These are phyloP conservation scores for Clavispora fructus DNA, from an alignment of 805 yeast genomes.

Conservation along the genomic window DNA sequence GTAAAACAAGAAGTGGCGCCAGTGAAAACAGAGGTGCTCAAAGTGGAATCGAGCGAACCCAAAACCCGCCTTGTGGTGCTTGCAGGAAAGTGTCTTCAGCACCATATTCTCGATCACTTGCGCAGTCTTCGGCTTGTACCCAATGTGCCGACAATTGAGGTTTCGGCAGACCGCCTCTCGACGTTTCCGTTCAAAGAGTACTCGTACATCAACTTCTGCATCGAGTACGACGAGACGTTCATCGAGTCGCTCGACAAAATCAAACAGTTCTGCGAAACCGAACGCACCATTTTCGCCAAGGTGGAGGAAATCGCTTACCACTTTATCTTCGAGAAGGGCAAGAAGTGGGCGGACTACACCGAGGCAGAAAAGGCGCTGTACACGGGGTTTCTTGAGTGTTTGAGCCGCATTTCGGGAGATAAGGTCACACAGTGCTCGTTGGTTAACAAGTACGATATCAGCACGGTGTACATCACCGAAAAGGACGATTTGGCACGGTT, in stretches of 20 bases:
- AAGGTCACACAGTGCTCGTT: slow-evolving; percentile 36
- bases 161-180: neutral
- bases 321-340: slow-evolving; percentile 26
- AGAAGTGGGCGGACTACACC: slow-evolving; percentile 28
- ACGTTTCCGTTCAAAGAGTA: neutral
- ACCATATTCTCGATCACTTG: slow-evolving; percentile 1
- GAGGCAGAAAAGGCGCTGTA: slow-evolving; percentile 22
- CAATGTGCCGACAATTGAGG: neutral
- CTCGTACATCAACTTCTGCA: slow-evolving; percentile 3
- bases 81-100: neutral
- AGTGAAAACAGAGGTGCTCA: neutral
- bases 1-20: neutral
- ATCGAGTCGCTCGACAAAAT: neutral
- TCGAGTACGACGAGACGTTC: slow-evolving; percentile 2
- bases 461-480: slow-evolving; percentile 30
- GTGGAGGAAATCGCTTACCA: slow-evolving; percentile 20
- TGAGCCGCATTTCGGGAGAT: slow-evolving; percentile 18
- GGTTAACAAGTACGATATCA: slow-evolving; percentile 31
- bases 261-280: neutral
- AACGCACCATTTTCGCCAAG: neutral
- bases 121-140: neutral
- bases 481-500: slow-evolving; percentile 26
- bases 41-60: neutral
- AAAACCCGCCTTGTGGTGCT: neutral
- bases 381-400: slow-evolving; percentile 16